Percentiles rank a stretch among this genome's conserved stretches.
These are phyloP conservation scores for Leccinum uliginosum DNA, from an alignment of 768 basidiomycete species.

Conservation along the genomic window DNA sequence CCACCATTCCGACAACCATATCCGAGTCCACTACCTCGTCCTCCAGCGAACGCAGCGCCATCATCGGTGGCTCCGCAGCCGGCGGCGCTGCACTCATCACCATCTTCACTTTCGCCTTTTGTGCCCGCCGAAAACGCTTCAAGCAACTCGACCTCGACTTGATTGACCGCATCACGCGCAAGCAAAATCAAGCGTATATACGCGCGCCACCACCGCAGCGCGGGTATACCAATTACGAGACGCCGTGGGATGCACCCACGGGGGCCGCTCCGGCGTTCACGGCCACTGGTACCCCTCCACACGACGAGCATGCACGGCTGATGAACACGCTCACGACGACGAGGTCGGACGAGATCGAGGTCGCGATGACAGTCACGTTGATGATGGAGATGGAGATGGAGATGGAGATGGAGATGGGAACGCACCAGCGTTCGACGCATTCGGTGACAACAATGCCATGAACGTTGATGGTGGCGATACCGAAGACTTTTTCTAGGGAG, in stretches of 20 bases:
- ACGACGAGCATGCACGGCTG: constrained; percentile 24
- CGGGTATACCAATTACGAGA: constrained; percentile 18
- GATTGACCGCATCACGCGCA: constrained; percentile 24
- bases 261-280: neutral
- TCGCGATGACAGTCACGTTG: constrained; percentile 44
- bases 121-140: constrained; percentile 34
- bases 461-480: constrained; percentile 41
- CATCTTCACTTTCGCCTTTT: constrained; percentile 35
- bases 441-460: constrained; percentile 29
- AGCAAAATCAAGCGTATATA: constrained; percentile 16
- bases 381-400: constrained; percentile 35
- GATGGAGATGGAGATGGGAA: constrained; percentile 32
- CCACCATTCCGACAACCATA: constrained; percentile 19
- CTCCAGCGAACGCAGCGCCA: constrained; percentile 30
- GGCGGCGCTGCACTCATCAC: constrained; percentile 35
- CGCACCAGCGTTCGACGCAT: constrained; percentile 17
- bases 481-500: constrained; percentile 69
- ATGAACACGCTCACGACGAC: constrained; percentile 13
- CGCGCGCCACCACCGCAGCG: constrained; percentile 7
- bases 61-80: constrained; percentile 41
- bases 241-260: constrained; percentile 17
- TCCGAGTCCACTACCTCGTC: neutral
- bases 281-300: constrained; percentile 32
- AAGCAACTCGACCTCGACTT: constrained; percentile 31
- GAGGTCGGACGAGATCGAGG: constrained; percentile 17